Evolutionary conservation across 2,329 filamentous ascomycete genomes (phyloP).

Genomic region (Clonostachys rhizophaga): DNA sequence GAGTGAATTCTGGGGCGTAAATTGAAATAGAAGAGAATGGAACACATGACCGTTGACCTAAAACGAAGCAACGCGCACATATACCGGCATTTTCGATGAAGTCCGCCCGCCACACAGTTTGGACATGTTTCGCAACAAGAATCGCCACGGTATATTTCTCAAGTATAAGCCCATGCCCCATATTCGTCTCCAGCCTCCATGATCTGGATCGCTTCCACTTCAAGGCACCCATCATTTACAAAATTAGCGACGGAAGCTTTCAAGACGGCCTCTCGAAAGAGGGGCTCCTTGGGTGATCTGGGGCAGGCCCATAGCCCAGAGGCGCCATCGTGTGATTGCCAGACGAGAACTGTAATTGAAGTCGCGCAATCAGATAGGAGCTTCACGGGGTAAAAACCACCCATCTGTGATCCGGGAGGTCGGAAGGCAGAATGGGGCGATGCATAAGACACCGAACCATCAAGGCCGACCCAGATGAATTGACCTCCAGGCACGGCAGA

Average conservation of each 20-base stretch:
- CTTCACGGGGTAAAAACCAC: conserved; percentile 36
- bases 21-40: too few species aligned
- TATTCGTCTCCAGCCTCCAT: conserved; percentile 11
- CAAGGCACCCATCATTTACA: conserved; percentile 17
- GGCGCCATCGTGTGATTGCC: conserved; percentile 10
- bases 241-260: conserved; percentile 17
- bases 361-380: conserved; percentile 13
- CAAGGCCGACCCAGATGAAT: conserved; percentile 48
- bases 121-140: too few species aligned
- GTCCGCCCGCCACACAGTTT: too few species aligned
- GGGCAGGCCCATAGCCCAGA: conserved; percentile 19
- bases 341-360: conserved; percentile 13
- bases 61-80: too few species aligned
- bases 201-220: conserved; percentile 23
- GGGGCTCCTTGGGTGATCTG: conserved; percentile 5
- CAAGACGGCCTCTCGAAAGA: conserved; percentile 10
- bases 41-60: too few species aligned
- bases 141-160: too few species aligned
- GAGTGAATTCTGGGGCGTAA: too few species aligned
- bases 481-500: conserved; percentile 60
- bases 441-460: conserved; percentile 52
- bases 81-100: too few species aligned
- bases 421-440: conserved; percentile 45
- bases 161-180: conserved; percentile 35
- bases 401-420: conserved; percentile 42